A percentile compares a stretch with the other conserved stretches of the same genome.
Conservation (phyloP, 1,139 yeast species). For the Meyerozyma carpophila region DNA sequence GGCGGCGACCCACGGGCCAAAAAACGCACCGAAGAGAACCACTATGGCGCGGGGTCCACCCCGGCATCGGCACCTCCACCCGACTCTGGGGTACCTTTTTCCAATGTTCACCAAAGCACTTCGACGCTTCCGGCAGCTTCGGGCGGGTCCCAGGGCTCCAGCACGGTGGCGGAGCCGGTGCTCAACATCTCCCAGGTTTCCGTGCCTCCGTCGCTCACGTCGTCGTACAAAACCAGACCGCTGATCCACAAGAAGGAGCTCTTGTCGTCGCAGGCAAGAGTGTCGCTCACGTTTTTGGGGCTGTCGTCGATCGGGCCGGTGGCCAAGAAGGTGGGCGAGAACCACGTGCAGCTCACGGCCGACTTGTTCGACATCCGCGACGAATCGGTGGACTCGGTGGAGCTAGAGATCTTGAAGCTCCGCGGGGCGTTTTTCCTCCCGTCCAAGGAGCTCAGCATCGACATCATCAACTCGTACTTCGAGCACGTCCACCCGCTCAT, state of each 20-base stretch:
- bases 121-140: no score
- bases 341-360: conserved; percentile 38
- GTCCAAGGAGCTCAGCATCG: conserved; percentile 54
- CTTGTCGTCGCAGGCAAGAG: conserved; percentile 21
- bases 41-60: neutral
- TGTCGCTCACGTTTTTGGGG: conserved; percentile 39
- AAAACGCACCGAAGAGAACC: conserved; percentile 6
- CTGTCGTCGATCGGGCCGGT: conserved; percentile 36
- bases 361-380: conserved; percentile 36
- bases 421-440: conserved; percentile 74
- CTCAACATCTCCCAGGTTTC: conserved; percentile 39
- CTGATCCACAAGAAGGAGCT: conserved; percentile 34
- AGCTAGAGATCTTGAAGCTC: conserved; percentile 59
- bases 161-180: conserved; percentile 30
- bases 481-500: conserved; percentile 63
- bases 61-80: neutral
- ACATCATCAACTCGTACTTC: conserved; percentile 59
- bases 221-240: conserved; percentile 37
- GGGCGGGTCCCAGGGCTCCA: neutral
- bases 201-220: conserved; percentile 42
- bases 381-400: conserved; percentile 54
- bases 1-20: conserved; percentile 19
- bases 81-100: no score
- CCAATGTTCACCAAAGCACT: no score
- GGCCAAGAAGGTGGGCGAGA: conserved; percentile 40